These are phyloP conservation scores for Aspergillus proliferans DNA, from an alignment of 2,329 filamentous ascomycete species.

Conservation along the genomic window DNA sequence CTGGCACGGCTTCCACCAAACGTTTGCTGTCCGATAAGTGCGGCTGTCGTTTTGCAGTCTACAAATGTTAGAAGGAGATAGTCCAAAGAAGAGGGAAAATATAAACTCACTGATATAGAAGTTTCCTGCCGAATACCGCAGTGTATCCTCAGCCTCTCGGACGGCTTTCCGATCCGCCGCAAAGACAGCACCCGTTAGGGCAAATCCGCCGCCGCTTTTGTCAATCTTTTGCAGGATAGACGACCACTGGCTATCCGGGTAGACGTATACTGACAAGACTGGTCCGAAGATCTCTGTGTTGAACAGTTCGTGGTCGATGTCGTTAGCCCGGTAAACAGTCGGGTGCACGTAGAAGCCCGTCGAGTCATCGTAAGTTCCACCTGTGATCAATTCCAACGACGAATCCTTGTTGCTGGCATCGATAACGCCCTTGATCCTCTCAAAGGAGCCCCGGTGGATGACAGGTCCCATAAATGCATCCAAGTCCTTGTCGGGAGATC, in stretches of 20 bases:
- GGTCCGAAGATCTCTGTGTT: slow-evolving; percentile 75
- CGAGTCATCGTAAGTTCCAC: slow-evolving; percentile 67
- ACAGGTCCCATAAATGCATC: slow-evolving; percentile 75
- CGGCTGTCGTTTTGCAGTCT: slow-evolving; percentile 53
- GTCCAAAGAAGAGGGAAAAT: background rate
- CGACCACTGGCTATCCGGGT: slow-evolving; percentile 63
- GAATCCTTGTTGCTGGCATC: slow-evolving; percentile 68
- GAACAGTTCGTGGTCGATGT: slow-evolving; percentile 65
- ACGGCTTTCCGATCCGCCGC: slow-evolving; percentile 32
- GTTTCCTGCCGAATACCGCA: slow-evolving; percentile 36
- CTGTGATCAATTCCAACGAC: slow-evolving; percentile 63
- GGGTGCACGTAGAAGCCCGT: slow-evolving; percentile 76
- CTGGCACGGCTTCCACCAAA: slow-evolving; percentile 64
- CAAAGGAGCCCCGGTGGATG: slow-evolving; percentile 71
- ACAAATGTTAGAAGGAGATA: background rate
- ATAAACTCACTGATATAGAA: slow-evolving; percentile 35
- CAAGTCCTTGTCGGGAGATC: slow-evolving; percentile 34
- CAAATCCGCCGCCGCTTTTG: slow-evolving; percentile 28
- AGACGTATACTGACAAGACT: slow-evolving; percentile 65
- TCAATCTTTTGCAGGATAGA: slow-evolving; percentile 45
- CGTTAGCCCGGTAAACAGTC: slow-evolving; percentile 67
- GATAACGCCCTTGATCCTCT: slow-evolving; percentile 68
- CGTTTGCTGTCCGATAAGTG: slow-evolving; percentile 65
- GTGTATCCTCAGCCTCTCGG: slow-evolving; percentile 28
- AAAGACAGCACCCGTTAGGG: slow-evolving; percentile 35